Evolutionary conservation across 345 rosid species (phyloP).

Genomic region (Kernera saxatilis): DNA sequence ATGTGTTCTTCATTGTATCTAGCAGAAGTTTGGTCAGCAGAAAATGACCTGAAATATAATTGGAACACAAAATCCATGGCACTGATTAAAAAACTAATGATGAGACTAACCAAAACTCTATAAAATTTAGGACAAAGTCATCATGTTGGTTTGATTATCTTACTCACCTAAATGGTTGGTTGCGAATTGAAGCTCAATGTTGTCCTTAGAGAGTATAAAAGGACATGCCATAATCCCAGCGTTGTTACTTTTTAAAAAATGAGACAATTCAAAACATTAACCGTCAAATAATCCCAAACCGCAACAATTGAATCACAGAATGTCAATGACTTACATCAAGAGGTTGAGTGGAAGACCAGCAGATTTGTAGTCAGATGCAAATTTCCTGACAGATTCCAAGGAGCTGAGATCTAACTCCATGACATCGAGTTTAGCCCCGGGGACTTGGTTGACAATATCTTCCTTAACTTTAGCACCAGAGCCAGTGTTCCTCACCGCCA

Average conservation of each 20-base stretch:
- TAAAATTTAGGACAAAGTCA: neutral
- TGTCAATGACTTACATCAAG: conserved; percentile 39
- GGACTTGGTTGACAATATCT: conserved; percentile 41
- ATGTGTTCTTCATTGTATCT: conserved; percentile 51
- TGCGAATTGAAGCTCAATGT: conserved; percentile 51
- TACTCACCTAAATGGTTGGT: conserved; percentile 51
- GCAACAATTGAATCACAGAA: neutral
- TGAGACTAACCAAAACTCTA: neutral
- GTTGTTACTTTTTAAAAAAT: conserved; percentile 30
- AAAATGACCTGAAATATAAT: conserved; percentile 52
- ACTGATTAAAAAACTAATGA: neutral
- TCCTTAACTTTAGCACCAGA: conserved; percentile 47
- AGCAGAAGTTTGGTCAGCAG: conserved; percentile 52
- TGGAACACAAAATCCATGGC: neutral
- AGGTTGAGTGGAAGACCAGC: conserved; percentile 56
- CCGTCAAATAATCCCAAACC: neutral
- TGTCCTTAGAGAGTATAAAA: conserved; percentile 46
- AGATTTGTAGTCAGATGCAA: conserved; percentile 49
- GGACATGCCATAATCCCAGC: conserved; percentile 46
- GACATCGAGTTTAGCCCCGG: conserved; percentile 54
- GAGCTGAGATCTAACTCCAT: conserved; percentile 72
- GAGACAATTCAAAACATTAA: neutral
- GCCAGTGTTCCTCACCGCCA: conserved; percentile 55
- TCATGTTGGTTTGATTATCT: neutral
- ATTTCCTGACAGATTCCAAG: conserved; percentile 48